Evolutionary conservation across 768 basidiomycete species (phyloP).

Genomic region (Tylopilus subfusipes): DNA sequence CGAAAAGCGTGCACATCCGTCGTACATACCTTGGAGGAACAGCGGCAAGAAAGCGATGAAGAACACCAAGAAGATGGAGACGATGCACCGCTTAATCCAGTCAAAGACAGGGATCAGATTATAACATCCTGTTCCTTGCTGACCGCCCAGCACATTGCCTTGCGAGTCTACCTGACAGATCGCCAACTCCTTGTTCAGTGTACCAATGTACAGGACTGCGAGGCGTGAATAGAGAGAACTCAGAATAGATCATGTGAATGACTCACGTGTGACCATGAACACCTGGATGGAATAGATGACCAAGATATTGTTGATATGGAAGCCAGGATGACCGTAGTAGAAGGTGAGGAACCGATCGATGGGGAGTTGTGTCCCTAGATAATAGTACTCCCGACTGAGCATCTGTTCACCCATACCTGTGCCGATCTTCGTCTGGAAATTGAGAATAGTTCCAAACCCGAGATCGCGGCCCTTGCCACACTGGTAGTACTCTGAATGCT

Average conservation of each 20-base stretch:
- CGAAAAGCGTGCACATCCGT: not conserved
- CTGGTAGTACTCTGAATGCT: conserved; percentile 99
- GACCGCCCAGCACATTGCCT: conserved; percentile 76
- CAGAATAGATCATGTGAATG: not conserved
- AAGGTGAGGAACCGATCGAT: conserved; percentile 99
- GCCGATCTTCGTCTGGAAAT: conserved; percentile 99
- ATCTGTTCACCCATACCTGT: conserved; percentile 99
- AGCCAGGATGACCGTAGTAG: conserved; percentile 99
- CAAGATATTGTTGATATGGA: conserved; percentile 99
- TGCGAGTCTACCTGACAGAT: conserved; percentile 85
- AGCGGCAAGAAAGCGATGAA: conserved; percentile 95
- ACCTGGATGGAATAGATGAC: conserved; percentile 98
- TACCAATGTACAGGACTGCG: conserved; percentile 88
- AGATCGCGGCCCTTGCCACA: conserved; percentile 99
- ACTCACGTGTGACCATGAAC: conserved; percentile 93
- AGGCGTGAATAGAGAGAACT: conserved; percentile 8
- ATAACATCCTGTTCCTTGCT: conserved; percentile 78
- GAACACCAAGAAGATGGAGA: conserved; percentile 99
- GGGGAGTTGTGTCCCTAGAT: conserved; percentile 95
- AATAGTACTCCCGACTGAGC: conserved; percentile 99
- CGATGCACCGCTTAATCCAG: conserved; percentile 95
- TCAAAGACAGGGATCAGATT: conserved; percentile 95
- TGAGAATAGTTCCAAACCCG: conserved; percentile 97
- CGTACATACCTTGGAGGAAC: conserved; percentile 81
- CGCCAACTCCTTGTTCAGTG: conserved; percentile 87